Base-by-base conservation (phyloP, 2,329 filamentous ascomycete genomes). In the Ophiocordyceps unilateralis region DNA sequence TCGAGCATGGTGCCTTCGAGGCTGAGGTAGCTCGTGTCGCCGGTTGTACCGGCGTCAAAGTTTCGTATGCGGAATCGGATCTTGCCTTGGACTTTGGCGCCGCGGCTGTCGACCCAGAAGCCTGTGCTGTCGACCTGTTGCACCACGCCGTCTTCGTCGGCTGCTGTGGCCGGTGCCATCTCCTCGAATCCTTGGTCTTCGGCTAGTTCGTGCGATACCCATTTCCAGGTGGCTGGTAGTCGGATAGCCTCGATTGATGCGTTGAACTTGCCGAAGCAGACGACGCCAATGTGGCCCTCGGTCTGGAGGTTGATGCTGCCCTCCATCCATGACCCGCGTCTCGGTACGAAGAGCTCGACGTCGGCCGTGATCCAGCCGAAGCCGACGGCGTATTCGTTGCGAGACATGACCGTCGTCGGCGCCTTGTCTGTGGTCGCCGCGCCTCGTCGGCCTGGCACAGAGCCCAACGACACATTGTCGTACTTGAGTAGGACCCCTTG, bases 261-360 rank as follows among this genome's bases (percentile, higher is more conserved):
- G 51, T 91, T 93, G 69, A 96, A 96, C 50, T 86, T 76, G 59
- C 89, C 89, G 63, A 86, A 88, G 58, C 86, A 91, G 11, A 93
- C 77, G 3, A 95, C 74, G 19, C 89, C 88, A 7, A 98, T 71
- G 55, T 95, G 86, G 7, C 85, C 86, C 51, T 91, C 84, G 40
- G 82, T 89, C 57, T 93, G 85, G 24, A 95, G 68, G 53, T 89
- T 91, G 44, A 95, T 74, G 50, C 72, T 79, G 11, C 86, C 91
- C 50, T 88, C 80, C 55, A 96, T 72, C 61, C 73, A 77, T 9
- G 78, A 76, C 30, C 84, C 83, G 39, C 75, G 74, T 43, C 71
- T 68, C 0, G 91, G 89, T 26, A 81, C 74, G 58, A 94, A 93
- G 17, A 96, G 65, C 39, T 93, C 69, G 48, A 94, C 82, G 20